phyloP scores from a whole-genome alignment of 129 eudicot genomes.

The Flaveria robusta region DNA sequence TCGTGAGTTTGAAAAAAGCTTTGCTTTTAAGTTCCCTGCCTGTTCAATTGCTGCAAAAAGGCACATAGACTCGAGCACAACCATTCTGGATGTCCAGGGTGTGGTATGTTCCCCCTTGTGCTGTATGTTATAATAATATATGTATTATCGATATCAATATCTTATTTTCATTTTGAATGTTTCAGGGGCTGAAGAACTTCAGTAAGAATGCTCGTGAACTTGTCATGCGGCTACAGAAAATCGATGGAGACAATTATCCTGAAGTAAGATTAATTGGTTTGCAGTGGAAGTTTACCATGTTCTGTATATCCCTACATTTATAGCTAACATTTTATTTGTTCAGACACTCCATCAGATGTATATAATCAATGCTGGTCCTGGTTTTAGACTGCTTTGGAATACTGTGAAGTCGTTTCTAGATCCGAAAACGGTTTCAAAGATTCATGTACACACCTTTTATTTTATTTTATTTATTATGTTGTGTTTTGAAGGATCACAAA shows the following conservation, averaged over 20 bases:
- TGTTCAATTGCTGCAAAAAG: constrained; percentile 90
- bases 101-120: constrained; percentile 56
- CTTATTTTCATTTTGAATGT: constrained; percentile 6
- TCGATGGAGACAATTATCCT: constrained; percentile 91
- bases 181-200: constrained; percentile 86
- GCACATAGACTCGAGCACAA: constrained; percentile 86
- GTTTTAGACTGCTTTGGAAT: constrained; percentile 88
- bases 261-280: constrained; percentile 50
- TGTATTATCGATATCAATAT: neutral
- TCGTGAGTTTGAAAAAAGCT: constrained; percentile 72
- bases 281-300: constrained; percentile 20
- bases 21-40: constrained; percentile 79
- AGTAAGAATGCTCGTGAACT: constrained; percentile 84
- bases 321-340: constrained; percentile 25
- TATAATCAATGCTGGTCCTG: constrained; percentile 96
- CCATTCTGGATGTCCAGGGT: constrained; percentile 92
- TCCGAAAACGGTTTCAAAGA: constrained; percentile 91
- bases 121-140: neutral
- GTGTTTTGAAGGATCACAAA: neutral
- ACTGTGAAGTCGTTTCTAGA: constrained; percentile 85
- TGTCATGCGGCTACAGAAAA: constrained; percentile 73
- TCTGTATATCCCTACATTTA: constrained; percentile 5
- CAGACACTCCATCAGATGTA: constrained; percentile 96
- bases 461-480: constrained; percentile 9
- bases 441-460: constrained; percentile 56